phyloP scores from a whole-genome alignment of 1,139 yeast species.

The Saccharomycopsis hybrid region DNA sequence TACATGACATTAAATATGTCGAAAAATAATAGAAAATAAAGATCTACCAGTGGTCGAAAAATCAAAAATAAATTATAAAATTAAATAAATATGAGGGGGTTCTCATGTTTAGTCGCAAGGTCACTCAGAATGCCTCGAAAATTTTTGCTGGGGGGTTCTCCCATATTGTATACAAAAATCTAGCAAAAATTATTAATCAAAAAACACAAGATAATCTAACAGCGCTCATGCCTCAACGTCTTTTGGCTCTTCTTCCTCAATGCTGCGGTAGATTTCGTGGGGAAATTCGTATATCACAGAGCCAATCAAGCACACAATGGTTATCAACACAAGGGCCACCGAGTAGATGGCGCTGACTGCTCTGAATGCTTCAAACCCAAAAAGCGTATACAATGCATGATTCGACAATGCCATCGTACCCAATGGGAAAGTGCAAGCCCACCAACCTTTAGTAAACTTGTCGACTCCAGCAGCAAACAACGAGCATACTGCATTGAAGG shows the following conservation, averaged over 20 bases:
- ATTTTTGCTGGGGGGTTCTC: too few species aligned
- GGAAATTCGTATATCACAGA: conserved; percentile 31
- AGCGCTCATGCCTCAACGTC: too few species aligned
- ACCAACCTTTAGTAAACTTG: conserved; percentile 56
- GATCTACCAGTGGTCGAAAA: too few species aligned
- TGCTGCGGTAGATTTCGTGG: conserved; percentile 1
- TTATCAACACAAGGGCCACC: conserved; percentile 34
- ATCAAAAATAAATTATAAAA: too few species aligned
- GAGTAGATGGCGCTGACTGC: conserved; percentile 61
- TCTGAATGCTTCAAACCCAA: conserved; percentile 46
- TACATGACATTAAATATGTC: too few species aligned
- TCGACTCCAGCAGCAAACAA: conserved; percentile 36
- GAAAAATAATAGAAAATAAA: too few species aligned
- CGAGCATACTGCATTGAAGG: conserved; percentile 46
- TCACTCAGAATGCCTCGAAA: too few species aligned
- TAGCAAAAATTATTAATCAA: too few species aligned
- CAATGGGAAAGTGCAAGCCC: conserved; percentile 88
- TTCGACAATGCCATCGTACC: conserved; percentile 75
- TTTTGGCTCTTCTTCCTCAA: not conserved
- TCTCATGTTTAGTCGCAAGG: too few species aligned
- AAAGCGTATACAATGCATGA: conserved; percentile 40
- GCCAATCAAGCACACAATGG: conserved; percentile 34
- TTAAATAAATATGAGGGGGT: too few species aligned
- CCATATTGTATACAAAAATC: too few species aligned
- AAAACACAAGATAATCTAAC: too few species aligned